These are phyloP conservation scores for Pestalotiopsis sp. DNA, from an alignment of 2,329 filamentous ascomycete genomes.

Conservation along the genomic window DNA sequence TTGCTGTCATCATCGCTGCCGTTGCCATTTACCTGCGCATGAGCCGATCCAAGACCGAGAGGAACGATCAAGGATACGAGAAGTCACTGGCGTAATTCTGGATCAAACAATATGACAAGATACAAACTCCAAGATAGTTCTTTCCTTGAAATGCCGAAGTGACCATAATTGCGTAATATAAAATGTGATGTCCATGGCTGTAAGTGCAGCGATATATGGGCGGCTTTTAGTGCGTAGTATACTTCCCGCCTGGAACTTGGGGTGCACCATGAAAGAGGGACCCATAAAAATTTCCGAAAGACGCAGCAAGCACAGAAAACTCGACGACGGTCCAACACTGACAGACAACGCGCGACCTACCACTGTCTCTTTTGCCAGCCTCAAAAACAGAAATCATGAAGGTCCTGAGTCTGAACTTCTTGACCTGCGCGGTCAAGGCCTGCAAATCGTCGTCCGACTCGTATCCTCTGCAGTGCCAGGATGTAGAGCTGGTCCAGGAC, in stretches of 20 bases:
- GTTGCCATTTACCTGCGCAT: slow-evolving; percentile 49
- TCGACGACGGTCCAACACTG: not conserved
- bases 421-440: slow-evolving; percentile 92
- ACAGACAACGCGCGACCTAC: not conserved
- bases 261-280: not conserved
- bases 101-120: not conserved
- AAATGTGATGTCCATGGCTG: not conserved
- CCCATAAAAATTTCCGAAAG: slow-evolving; percentile 16
- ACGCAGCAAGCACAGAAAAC: not conserved
- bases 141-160: not conserved
- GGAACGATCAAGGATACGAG: slow-evolving; percentile 40
- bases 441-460: slow-evolving; percentile 82
- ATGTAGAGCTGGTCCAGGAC: slow-evolving; percentile 86
- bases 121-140: not conserved
- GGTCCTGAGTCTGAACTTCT: slow-evolving; percentile 91
- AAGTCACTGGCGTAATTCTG: slow-evolving; percentile 46
- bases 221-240: not conserved
- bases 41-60: slow-evolving; percentile 35
- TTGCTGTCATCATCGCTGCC: slow-evolving; percentile 49
- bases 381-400: slow-evolving; percentile 67
- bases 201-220: not conserved
- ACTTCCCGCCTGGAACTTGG: not conserved
- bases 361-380: not conserved
- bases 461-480: slow-evolving; percentile 89
- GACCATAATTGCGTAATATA: not conserved